A percentile compares a stretch with the other conserved stretches of the same genome.
Evolutionary conservation across 1,139 yeast genomes (phyloP).

Genomic region (Pichia terricola): DNA sequence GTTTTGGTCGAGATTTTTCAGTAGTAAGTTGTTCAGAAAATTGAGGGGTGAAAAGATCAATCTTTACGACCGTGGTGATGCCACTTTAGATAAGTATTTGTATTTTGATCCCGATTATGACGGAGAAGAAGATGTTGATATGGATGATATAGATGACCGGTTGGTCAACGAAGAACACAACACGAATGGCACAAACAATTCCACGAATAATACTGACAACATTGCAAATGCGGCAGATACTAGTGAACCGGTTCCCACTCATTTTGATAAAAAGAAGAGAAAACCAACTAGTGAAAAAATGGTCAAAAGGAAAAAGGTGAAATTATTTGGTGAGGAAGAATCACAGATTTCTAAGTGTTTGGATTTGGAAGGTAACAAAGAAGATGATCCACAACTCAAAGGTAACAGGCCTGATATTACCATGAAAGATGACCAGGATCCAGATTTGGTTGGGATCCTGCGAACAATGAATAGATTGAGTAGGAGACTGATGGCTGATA

Average conservation of each 20-base stretch:
- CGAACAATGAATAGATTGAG: constrained; percentile 84
- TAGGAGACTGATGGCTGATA: constrained; percentile 59
- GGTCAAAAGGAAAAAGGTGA: constrained; percentile 20
- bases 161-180: constrained; percentile 6
- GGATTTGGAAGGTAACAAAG: constrained; percentile 72
- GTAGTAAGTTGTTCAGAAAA: constrained; percentile 77
- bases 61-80: constrained; percentile 72
- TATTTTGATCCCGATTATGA: constrained; percentile 43
- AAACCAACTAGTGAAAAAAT: constrained; percentile 8
- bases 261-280: constrained; percentile 11
- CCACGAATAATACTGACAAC: not conserved
- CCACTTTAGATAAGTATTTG: constrained; percentile 74
- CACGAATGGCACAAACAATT: not conserved
- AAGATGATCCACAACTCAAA: constrained; percentile 64
- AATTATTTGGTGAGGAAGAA: constrained; percentile 23
- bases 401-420: constrained; percentile 88
- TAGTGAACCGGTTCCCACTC: no score
- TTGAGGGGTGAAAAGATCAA: constrained; percentile 82
- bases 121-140: constrained; percentile 33
- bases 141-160: constrained; percentile 10
- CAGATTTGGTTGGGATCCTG: constrained; percentile 64
- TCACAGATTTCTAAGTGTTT: constrained; percentile 48
- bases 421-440: constrained; percentile 60
- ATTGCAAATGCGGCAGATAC: not conserved
- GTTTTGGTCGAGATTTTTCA: constrained; percentile 95